A percentile compares a stretch with the other conserved stretches of the same genome.
Evolutionary conservation across 2,329 filamentous ascomycete genomes (phyloP).

Genomic region (Thielaviopsis punctulata): DNA sequence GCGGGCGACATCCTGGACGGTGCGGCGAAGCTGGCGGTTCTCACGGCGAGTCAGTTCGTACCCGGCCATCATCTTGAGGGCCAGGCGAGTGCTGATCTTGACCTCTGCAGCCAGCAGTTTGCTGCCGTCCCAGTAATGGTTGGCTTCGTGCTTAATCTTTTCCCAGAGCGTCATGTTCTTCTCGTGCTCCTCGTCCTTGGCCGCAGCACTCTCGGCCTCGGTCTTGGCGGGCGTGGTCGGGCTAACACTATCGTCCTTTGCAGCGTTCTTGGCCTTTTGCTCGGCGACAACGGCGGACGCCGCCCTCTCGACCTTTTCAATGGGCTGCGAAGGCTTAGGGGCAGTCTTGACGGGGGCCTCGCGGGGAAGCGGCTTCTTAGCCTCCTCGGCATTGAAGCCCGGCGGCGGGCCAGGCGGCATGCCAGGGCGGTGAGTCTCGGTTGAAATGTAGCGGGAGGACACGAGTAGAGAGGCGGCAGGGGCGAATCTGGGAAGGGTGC

Average conservation of each 20-base stretch:
- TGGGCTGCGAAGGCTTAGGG: conserved; percentile 8
- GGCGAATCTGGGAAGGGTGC: conserved; percentile 19
- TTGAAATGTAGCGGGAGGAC: conserved; percentile 37
- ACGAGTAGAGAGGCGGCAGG: conserved; percentile 40
- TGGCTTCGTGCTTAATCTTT: conserved; percentile 83
- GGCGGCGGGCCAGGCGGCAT: conserved; percentile 47
- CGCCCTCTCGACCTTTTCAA: conserved; percentile 20
- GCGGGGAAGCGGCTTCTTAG: conserved; percentile 64
- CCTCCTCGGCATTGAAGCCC: conserved; percentile 78
- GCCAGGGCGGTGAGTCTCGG: conserved; percentile 38
- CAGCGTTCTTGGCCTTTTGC: conserved; percentile 15
- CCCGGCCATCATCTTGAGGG: conserved; percentile 91
- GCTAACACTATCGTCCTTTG: conserved; percentile 16
- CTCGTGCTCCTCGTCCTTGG: conserved; percentile 45
- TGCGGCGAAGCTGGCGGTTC: conserved; percentile 79
- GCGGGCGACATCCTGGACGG: conserved; percentile 81
- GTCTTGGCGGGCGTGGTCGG: conserved; percentile 21
- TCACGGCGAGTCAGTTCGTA: conserved; percentile 93
- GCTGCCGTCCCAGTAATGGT: conserved; percentile 97
- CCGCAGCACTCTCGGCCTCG: conserved; percentile 29
- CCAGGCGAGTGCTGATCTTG: conserved; percentile 77
- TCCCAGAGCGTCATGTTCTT: conserved; percentile 81
- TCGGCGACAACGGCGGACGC: conserved; percentile 12
- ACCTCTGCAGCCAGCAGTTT: conserved; percentile 87
- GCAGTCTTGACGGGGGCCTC: conserved; percentile 17